These are phyloP conservation scores for Macaranga tanarius DNA, from an alignment of 441 rosid species.

Conservation along the genomic window DNA sequence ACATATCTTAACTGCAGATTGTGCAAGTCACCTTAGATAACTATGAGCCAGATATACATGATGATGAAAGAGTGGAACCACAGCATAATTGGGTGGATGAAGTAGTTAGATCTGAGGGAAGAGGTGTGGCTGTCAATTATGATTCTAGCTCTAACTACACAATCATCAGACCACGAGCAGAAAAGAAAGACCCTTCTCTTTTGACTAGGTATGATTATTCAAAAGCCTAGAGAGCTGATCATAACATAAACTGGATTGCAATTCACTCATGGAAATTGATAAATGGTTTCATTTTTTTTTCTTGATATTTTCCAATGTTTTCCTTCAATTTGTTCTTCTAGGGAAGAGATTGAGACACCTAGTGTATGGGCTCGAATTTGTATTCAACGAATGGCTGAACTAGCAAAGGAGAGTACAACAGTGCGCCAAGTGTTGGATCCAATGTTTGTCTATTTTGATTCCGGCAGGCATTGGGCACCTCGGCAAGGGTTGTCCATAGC, in stretches of 20 bases:
- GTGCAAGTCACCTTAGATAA: conserved; percentile 77
- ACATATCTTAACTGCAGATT: conserved; percentile 46
- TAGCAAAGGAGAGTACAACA: conserved; percentile 86
- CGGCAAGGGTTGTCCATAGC: conserved; percentile 70
- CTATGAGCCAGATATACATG: conserved; percentile 63
- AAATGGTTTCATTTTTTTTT: neutral
- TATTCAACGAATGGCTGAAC: conserved; percentile 86
- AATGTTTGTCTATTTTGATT: conserved; percentile 77
- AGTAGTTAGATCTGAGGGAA: conserved; percentile 89
- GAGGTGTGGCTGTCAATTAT: conserved; percentile 46
- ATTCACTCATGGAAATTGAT: neutral
- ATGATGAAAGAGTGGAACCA: conserved; percentile 60
- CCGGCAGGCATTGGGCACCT: conserved; percentile 72
- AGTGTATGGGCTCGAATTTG: conserved; percentile 95
- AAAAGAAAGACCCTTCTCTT: conserved; percentile 75
- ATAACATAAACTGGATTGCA: neutral
- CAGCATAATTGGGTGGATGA: conserved; percentile 95
- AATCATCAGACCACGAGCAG: conserved; percentile 58
- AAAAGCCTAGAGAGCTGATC: neutral
- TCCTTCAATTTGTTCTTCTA: conserved; percentile 28
- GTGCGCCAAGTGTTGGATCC: conserved; percentile 84
- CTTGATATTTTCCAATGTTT: neutral
- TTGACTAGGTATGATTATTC: conserved; percentile 63
- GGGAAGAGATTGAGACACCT: conserved; percentile 87
- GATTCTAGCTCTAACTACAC: conserved; percentile 57